A percentile compares a stretch with the other conserved stretches of the same genome.
Evolutionary conservation across 164 flowering plant species (phyloP).

Genomic region (Liriodendron chinense): DNA sequence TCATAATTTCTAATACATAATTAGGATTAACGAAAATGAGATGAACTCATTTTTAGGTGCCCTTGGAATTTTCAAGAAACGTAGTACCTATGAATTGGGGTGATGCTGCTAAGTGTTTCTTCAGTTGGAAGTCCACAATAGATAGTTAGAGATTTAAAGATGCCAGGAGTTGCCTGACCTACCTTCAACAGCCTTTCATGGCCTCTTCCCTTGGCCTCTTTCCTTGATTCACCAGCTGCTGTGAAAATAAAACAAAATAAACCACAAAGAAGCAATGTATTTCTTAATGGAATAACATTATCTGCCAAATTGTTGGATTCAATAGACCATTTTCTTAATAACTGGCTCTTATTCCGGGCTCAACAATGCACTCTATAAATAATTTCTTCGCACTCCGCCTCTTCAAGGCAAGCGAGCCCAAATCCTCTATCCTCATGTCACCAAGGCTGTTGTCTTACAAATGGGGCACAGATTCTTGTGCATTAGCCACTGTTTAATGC

Average conservation of each 20-base stretch:
- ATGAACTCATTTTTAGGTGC: too few relatives aligned
- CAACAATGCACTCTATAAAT: neutral
- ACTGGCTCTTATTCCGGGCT: neutral
- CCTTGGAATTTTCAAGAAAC: too few relatives aligned
- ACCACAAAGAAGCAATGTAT: neutral
- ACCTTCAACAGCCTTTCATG: too few relatives aligned
- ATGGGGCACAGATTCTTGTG: conserved; percentile 82
- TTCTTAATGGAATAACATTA: neutral
- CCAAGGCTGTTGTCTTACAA: conserved; percentile 63
- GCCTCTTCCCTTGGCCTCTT: too few relatives aligned
- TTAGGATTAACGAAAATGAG: too few relatives aligned
- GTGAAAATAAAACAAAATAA: neutral
- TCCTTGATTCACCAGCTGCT: too few relatives aligned
- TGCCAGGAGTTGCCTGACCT: too few relatives aligned
- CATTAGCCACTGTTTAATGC: conserved; percentile 81
- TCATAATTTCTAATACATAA: too few relatives aligned
- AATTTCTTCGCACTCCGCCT: neutral
- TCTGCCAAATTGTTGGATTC: conserved; percentile 7
- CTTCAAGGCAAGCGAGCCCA: neutral
- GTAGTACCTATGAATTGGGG: too few relatives aligned
- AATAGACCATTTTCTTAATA: neutral
- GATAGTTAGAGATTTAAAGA: too few relatives aligned
- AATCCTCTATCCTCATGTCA: neutral
- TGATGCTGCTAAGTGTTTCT: too few relatives aligned
- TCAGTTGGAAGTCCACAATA: too few relatives aligned